Percentiles rank a stretch among this genome's conserved stretches.
Evolutionary conservation across 2,329 filamentous ascomycete genomes (phyloP).

Genomic region (Coleophoma cylindrospora): DNA sequence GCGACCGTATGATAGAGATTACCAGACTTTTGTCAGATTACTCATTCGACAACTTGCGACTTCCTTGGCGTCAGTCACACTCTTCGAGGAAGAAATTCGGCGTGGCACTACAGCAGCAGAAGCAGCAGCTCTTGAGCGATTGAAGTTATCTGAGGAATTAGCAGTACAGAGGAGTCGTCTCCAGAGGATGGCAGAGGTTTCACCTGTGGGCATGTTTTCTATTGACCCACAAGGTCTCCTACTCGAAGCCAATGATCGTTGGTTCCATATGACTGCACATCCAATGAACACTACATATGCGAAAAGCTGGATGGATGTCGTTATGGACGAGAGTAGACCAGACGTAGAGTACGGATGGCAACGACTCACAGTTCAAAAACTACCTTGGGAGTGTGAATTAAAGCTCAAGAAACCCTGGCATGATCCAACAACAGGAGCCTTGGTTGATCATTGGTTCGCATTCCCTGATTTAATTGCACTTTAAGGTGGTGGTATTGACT

Average conservation of each 20-base stretch:
- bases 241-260: slow-evolving; percentile 77
- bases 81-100: slow-evolving; percentile 77
- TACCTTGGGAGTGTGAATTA: slow-evolving; percentile 66
- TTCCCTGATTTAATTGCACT: no score
- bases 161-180: slow-evolving; percentile 17
- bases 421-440: slow-evolving; percentile 52
- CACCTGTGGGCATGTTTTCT: slow-evolving; percentile 79
- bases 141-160: slow-evolving; percentile 19
- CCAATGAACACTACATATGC: slow-evolving; percentile 50
- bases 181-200: slow-evolving; percentile 71
- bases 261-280: slow-evolving; percentile 66
- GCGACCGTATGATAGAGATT: slow-evolving; percentile 73
- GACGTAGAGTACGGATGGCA: slow-evolving; percentile 56
- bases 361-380: slow-evolving; percentile 52
- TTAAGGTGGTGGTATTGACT: not conserved
- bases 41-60: slow-evolving; percentile 71
- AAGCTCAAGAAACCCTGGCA: slow-evolving; percentile 57
- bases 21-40: slow-evolving; percentile 69
- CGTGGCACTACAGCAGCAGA: slow-evolving; percentile 67
- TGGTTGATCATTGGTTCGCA: slow-evolving; percentile 46
- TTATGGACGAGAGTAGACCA: slow-evolving; percentile 57
- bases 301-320: slow-evolving; percentile 67
- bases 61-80: slow-evolving; percentile 72
- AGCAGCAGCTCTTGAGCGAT: slow-evolving; percentile 61
- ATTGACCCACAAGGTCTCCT: slow-evolving; percentile 66